These are phyloP conservation scores for Solanum pinnatisectum DNA, from an alignment of 257 asterid species.

Conservation along the genomic window DNA sequence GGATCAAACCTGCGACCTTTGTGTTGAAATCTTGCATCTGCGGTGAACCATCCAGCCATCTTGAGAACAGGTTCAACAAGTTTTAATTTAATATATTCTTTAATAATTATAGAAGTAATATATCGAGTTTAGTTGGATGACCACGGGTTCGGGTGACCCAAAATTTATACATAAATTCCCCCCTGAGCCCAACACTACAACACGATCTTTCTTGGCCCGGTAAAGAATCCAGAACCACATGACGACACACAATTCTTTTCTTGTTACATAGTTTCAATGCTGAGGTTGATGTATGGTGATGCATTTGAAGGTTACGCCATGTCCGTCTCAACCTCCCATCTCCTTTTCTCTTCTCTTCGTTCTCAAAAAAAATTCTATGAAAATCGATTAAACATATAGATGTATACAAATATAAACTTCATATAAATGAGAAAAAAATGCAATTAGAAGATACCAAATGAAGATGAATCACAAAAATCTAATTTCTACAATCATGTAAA, in stretches of 20 bases:
- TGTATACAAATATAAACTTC: neutral
- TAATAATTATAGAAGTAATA: too few relatives aligned
- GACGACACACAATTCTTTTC: slow-evolving; percentile 84
- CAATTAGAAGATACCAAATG: neutral
- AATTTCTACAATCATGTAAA: neutral
- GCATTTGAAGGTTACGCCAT: slow-evolving; percentile 64
- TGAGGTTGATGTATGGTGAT: slow-evolving; percentile 67
- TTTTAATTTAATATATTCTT: too few relatives aligned
- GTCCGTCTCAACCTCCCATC: slow-evolving; percentile 59
- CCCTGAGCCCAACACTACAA: slow-evolving; percentile 80
- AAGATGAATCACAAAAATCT: neutral
- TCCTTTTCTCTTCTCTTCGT: slow-evolving; percentile 5
- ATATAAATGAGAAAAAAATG: neutral
- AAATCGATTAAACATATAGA: neutral
- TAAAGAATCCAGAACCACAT: slow-evolving; percentile 95
- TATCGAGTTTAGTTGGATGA: too few relatives aligned
- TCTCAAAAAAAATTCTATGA: neutral
- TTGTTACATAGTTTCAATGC: slow-evolving; percentile 83
- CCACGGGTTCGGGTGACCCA: too few relatives aligned
- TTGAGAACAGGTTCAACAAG: too few relatives aligned
- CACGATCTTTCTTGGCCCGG: slow-evolving; percentile 86
- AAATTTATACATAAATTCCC: too few relatives aligned
- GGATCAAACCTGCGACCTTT: too few relatives aligned
- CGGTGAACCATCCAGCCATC: too few relatives aligned
- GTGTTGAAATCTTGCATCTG: too few relatives aligned